Evolutionary conservation across 441 rosid species (phyloP), one percentile per base, ranked within the genome.

Genomic region (Erysimum cheiri): DNA sequence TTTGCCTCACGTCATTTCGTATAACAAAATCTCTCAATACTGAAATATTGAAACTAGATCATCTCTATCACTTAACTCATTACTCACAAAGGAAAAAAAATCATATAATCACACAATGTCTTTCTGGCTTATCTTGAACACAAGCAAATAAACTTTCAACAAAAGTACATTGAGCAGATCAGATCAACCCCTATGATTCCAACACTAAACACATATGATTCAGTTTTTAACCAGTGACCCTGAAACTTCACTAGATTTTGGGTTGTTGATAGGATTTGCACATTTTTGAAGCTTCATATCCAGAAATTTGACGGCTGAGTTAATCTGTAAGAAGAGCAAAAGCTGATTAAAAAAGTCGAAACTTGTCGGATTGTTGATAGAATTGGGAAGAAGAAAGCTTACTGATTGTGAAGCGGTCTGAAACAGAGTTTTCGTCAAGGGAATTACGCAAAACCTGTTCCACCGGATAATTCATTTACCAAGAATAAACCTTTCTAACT

Each of bases 371-470:
- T 9, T n/a, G 7, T 12, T 22, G 1, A 44, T 5, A 4, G 41
- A 50, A 66, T 8, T 13, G 67, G 36, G 33, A 41, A 50, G 4
- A 60, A 29, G 14, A 49, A 37, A 70, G 33, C 78, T 39, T 81
- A 83, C 87, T 32, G 87, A 80, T 3, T 73, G 67, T 2, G 85
- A 67, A 58, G 91, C 82, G 0, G 74, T 19, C 39, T 68, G 75
- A 47, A 81, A 63, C 60, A 81, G 55, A 68, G 77, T 50, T 61
- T 80, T 80, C 0, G 77, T 78, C 13, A 85, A 78, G 35, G 91
- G 91, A 79, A 87, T 14, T 19, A 87, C 59, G 67, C 87, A 87
- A 72, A 85, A 83, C 90, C 88, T 86, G 70, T 26, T 36, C 22
- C 56, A 56, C 22, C 24, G 2, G 13, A 57, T 43, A 39, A 19